phyloP scores from a whole-genome alignment of 2,329 filamentous ascomycete species.

The Epichloe sibirici region DNA sequence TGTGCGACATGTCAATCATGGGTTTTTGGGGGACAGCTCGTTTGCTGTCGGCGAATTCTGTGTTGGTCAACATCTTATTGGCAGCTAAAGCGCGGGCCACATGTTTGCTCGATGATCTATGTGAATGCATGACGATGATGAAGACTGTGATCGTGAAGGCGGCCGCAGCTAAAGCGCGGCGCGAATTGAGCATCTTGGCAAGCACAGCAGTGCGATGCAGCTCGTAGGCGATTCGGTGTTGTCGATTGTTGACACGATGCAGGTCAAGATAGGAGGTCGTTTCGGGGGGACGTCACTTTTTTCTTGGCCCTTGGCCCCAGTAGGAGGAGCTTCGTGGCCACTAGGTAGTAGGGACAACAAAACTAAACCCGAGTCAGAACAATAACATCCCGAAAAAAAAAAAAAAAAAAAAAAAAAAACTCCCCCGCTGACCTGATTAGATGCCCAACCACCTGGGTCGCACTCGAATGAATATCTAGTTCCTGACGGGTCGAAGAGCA shows the following conservation, averaged over 20 bases:
- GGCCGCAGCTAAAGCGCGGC: conserved; percentile 61
- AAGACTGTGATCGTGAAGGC: conserved; percentile 55
- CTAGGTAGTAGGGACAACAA: too few relatives aligned
- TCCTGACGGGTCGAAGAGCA: too few relatives aligned
- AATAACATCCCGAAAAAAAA: too few relatives aligned
- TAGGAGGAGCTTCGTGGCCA: too few relatives aligned
- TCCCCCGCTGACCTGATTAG: too few relatives aligned
- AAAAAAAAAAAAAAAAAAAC: too few relatives aligned
- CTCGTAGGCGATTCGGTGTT: neutral
- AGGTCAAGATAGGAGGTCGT: neutral
- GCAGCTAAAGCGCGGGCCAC: conserved; percentile 8
- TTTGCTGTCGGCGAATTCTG: conserved; percentile 8
- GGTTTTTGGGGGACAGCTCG: conserved; percentile 27
- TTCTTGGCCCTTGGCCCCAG: neutral
- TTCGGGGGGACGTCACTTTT: neutral
- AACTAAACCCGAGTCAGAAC: too few relatives aligned
- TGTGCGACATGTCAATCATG: conserved; percentile 56
- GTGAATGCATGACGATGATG: conserved; percentile 53
- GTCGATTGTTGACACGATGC: neutral
- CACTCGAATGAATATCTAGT: too few relatives aligned
- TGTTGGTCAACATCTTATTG: conserved; percentile 10
- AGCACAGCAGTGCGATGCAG: neutral
- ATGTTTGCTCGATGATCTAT: conserved; percentile 17
- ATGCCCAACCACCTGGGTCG: too few relatives aligned
- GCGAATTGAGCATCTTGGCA: conserved; percentile 60